These are phyloP conservation scores for Cystobasidium pallidum DNA, from an alignment of 1,284 basidiomycete genomes.

Conservation along the genomic window DNA sequence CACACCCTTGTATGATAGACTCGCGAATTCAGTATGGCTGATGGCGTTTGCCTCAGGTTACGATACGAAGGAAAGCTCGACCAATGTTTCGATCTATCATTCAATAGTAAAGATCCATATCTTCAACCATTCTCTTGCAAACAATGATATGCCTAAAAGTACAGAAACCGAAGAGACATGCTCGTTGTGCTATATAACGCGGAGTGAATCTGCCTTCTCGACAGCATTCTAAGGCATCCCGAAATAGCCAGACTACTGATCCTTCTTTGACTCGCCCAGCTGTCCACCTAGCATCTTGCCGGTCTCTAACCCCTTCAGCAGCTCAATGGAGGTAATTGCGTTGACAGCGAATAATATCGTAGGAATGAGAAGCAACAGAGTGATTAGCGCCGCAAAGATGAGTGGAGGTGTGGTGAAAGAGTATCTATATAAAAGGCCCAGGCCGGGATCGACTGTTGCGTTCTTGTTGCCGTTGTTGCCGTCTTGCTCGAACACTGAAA, in stretches of 20 bases:
- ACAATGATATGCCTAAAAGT: conserved; percentile 10
- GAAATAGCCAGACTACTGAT: background rate
- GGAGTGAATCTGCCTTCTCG: background rate
- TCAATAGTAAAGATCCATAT: too few species aligned
- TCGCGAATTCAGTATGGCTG: too few species aligned
- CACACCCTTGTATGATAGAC: background rate
- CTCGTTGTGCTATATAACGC: background rate
- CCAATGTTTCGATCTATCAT: too few species aligned
- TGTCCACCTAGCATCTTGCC: conserved; percentile 45
- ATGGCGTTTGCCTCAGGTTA: too few species aligned
- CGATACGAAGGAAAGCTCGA: too few species aligned
- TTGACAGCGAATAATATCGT: conserved; percentile 33
- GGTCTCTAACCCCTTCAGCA: conserved; percentile 32
- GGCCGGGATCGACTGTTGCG: conserved; percentile 31
- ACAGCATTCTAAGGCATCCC: background rate
- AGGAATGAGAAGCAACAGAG: conserved; percentile 39
- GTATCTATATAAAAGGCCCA: conserved; percentile 30
- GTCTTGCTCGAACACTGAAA: conserved; percentile 22
- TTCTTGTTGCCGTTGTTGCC: conserved; percentile 2
- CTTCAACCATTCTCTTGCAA: background rate
- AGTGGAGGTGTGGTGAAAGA: conserved; percentile 29
- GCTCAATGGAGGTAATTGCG: conserved; percentile 38
- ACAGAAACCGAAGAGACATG: background rate
- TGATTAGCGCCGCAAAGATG: conserved; percentile 31
- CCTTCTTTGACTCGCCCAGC: conserved; percentile 37